Percentiles rank a stretch among this genome's conserved stretches.
Evolutionary conservation across 495 filamentous ascomycete genomes (phyloP).

Genomic region (Annulohypoxylon maeteangense): DNA sequence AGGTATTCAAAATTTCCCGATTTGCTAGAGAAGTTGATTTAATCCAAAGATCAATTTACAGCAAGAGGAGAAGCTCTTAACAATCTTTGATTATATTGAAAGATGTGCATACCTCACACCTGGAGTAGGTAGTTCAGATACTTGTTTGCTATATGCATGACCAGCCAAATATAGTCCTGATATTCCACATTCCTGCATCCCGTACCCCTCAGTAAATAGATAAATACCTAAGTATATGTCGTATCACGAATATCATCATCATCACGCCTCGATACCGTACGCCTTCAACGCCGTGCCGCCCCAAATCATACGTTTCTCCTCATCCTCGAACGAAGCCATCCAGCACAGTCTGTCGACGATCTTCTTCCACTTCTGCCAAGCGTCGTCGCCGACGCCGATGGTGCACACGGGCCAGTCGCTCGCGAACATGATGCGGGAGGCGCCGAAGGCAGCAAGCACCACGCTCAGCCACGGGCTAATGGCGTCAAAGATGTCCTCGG

Average conservation of each 20-base stretch:
- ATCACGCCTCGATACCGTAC: slow-evolving; percentile 64
- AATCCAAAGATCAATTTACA: not conserved
- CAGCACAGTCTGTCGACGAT: slow-evolving; percentile 70
- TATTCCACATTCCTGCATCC: not conserved
- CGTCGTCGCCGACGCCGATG: slow-evolving; percentile 65
- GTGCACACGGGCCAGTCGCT: slow-evolving; percentile 93
- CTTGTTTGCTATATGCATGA: not conserved
- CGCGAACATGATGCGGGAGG: slow-evolving; percentile 83
- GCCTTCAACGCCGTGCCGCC: slow-evolving; percentile 71
- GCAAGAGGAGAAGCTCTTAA: not conserved
- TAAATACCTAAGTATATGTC: not conserved
- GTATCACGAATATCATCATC: not conserved
- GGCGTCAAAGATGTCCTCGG: slow-evolving; percentile 60
- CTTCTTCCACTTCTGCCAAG: slow-evolving; percentile 67
- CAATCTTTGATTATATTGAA: slow-evolving; percentile 5
- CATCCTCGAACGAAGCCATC: slow-evolving; percentile 63
- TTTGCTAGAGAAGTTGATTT: not conserved
- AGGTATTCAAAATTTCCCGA: not conserved
- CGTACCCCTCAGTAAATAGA: not conserved
- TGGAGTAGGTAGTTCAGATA: not conserved
- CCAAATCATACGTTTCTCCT: slow-evolving; percentile 74
- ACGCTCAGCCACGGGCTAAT: slow-evolving; percentile 72
- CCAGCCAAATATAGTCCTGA: not conserved
- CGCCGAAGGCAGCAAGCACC: slow-evolving; percentile 73
- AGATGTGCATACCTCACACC: not conserved